These are phyloP conservation scores for Leccinum obscurum DNA, from an alignment of 768 basidiomycete genomes.

Conservation along the genomic window DNA sequence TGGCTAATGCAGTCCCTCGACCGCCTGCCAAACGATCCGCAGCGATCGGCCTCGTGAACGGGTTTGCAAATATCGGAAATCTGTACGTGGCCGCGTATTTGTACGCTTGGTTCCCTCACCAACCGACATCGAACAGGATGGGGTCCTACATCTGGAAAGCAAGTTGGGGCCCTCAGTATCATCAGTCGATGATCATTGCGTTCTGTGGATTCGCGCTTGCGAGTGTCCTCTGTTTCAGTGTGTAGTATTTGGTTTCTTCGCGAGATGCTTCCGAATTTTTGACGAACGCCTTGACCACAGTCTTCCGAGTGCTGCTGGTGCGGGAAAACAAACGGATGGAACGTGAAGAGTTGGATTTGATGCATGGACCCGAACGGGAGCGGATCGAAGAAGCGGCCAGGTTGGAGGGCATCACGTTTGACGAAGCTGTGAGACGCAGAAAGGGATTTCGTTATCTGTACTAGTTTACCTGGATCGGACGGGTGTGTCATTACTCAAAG, in stretches of 20 bases:
- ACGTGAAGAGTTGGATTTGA: constrained; percentile 44
- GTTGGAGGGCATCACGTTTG: constrained; percentile 59
- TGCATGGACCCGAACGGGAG: constrained; percentile 45
- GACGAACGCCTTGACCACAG: constrained; percentile 24
- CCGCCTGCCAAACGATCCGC: constrained; percentile 56
- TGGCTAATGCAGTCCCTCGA: constrained; percentile 57
- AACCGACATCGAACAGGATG: constrained; percentile 40
- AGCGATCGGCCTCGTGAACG: constrained; percentile 63
- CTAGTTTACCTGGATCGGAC: constrained; percentile 24
- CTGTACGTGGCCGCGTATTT: constrained; percentile 41
- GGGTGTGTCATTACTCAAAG: neutral
- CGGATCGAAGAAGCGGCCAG: constrained; percentile 59
- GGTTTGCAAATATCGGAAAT: constrained; percentile 56
- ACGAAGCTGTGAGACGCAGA: constrained; percentile 56
- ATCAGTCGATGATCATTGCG: constrained; percentile 59
- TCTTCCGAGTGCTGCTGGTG: constrained; percentile 43
- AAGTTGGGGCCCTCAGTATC: constrained; percentile 60
- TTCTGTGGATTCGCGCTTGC: constrained; percentile 37
- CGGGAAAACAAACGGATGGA: constrained; percentile 52
- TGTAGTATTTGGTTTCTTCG: neutral
- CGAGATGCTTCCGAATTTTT: neutral
- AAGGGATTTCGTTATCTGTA: constrained; percentile 61
- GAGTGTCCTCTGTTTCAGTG: constrained; percentile 39
- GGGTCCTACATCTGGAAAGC: constrained; percentile 64
- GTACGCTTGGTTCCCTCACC: neutral